These are phyloP conservation scores for Hsuehochloa calcarea DNA, from an alignment of 176 grass and related monocot genomes.

Conservation along the genomic window DNA sequence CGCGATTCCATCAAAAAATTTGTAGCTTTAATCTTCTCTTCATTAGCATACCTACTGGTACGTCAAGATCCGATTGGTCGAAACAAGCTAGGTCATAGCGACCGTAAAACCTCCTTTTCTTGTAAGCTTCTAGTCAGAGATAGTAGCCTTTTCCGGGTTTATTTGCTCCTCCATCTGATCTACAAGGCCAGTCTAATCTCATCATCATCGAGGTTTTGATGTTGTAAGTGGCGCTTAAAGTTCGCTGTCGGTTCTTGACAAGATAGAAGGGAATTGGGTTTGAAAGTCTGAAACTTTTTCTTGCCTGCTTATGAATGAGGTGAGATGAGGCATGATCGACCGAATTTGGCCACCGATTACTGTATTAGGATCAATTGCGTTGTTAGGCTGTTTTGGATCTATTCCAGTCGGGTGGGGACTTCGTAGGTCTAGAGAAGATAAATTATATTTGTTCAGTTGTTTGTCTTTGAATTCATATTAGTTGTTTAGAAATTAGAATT, in stretches of 20 bases:
- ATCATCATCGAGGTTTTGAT: not conserved
- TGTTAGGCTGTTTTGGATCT: not conserved
- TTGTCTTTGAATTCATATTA: not conserved
- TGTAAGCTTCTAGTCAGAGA: not conserved
- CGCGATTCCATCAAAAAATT: not conserved
- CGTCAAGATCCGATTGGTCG: too few relatives aligned
- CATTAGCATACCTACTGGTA: not conserved
- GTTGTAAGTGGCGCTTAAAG: not conserved
- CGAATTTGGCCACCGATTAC: not conserved
- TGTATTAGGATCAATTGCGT: not conserved
- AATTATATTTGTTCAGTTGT: not conserved
- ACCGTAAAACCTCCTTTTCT: not conserved
- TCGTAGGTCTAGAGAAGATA: not conserved
- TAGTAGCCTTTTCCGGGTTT: not conserved
- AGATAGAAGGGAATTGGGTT: not conserved
- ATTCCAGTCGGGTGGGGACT: not conserved
- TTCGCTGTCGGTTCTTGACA: not conserved
- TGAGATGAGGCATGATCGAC: not conserved
- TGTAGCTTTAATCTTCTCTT: not conserved
- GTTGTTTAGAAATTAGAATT: not conserved
- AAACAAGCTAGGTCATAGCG: not conserved
- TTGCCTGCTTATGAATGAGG: not conserved
- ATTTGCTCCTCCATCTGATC: not conserved
- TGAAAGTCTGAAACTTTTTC: not conserved
- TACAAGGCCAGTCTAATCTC: not conserved